Evolutionary conservation across 768 basidiomycete species (phyloP).

Genomic region (Trichaptum fuscoviolaceum): DNA sequence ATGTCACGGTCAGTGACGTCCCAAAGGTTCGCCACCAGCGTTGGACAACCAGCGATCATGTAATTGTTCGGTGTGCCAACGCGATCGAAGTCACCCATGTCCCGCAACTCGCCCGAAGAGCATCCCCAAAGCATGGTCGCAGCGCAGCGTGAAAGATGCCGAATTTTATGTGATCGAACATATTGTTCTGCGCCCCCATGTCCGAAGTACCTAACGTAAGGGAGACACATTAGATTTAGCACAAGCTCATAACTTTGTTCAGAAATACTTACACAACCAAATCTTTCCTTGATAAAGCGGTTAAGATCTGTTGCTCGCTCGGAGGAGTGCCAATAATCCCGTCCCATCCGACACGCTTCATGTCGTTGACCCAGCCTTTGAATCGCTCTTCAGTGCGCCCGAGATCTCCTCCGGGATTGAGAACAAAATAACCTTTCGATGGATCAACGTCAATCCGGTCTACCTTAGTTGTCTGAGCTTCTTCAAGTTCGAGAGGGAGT

Average conservation of each 20-base stretch:
- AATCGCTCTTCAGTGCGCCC: constrained; percentile 79
- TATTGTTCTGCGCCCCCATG: constrained; percentile 97
- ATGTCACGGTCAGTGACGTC: constrained; percentile 98
- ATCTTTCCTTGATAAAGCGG: constrained; percentile 69
- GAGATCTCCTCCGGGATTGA: constrained; percentile 93
- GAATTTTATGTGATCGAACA: constrained; percentile 78
- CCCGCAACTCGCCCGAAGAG: constrained; percentile 82
- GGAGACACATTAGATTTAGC: neutral
- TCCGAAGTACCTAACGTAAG: constrained; percentile 76
- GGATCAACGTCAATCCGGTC: constrained; percentile 59
- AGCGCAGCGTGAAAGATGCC: constrained; percentile 79
- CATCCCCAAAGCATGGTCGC: constrained; percentile 98
- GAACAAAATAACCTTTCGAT: constrained; percentile 69
- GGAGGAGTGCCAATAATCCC: constrained; percentile 73
- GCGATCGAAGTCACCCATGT: constrained; percentile 93
- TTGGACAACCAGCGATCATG: constrained; percentile 95
- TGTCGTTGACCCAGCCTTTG: constrained; percentile 66
- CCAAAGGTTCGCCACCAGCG: constrained; percentile 93
- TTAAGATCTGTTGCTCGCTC: constrained; percentile 76
- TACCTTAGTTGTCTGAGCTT: constrained; percentile 11
- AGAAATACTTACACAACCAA: constrained; percentile 74
- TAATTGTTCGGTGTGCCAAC: constrained; percentile 92
- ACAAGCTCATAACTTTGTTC: neutral
- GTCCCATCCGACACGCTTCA: constrained; percentile 75
- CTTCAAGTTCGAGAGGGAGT: constrained; percentile 16